phyloP scores from a whole-genome alignment of 495 filamentous ascomycete species.

The Talaromyces liani region DNA sequence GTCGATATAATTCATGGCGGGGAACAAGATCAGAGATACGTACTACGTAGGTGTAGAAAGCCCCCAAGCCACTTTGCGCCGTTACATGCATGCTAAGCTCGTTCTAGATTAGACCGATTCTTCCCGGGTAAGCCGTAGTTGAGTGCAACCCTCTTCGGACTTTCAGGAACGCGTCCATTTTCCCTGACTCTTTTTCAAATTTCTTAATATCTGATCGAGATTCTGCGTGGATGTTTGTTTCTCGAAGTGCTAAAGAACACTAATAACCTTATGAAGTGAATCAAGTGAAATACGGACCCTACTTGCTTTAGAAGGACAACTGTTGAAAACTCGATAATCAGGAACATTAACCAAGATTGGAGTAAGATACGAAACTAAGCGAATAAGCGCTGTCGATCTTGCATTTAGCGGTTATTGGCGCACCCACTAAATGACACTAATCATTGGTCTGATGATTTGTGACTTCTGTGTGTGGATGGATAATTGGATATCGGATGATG shows the following conservation, averaged over 20 bases:
- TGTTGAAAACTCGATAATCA: neutral
- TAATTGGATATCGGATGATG: neutral
- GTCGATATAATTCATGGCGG: neutral
- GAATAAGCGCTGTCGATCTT: neutral
- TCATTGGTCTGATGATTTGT: neutral
- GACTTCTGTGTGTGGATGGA: neutral
- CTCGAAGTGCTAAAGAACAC: neutral
- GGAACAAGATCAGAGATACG: neutral
- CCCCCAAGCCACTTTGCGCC: neutral
- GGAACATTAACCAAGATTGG: neutral
- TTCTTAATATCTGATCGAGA: neutral
- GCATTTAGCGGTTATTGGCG: neutral
- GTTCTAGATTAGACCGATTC: neutral
- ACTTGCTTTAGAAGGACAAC: neutral
- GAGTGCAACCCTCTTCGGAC: neutral
- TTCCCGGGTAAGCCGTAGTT: neutral
- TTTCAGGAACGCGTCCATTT: neutral
- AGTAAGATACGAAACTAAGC: neutral
- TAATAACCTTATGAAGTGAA: neutral
- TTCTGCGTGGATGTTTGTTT: neutral
- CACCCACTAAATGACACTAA: neutral
- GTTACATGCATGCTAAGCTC: neutral
- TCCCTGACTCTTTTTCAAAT: neutral
- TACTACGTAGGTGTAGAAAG: neutral
- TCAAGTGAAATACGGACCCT: neutral